Percentiles rank a stretch among this genome's conserved stretches.
phyloP scores from a whole-genome alignment of 75 land plant species.

The Azolla pinnata region DNA sequence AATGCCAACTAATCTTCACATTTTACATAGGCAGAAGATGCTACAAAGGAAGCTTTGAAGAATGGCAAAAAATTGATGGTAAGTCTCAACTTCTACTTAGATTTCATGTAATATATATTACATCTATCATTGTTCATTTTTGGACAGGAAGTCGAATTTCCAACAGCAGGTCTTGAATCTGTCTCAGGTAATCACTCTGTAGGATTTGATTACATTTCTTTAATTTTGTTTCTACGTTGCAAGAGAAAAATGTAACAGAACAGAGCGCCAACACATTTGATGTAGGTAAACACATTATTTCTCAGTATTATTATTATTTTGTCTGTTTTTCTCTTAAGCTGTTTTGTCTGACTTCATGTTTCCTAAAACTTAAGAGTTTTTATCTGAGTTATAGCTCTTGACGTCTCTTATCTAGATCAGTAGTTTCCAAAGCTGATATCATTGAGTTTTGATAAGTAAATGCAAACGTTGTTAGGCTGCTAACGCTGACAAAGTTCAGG shows the following conservation, averaged over 20 bases:
- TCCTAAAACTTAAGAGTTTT: neutral
- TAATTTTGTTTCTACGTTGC: conserved; percentile 5
- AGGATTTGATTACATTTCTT: conserved; percentile 5
- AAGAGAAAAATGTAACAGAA: neutral
- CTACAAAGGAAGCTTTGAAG: conserved; percentile 61
- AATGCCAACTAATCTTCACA: neutral
- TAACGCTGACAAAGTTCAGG: no score
- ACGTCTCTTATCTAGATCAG: neutral
- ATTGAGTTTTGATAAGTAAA: neutral
- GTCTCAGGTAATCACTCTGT: conserved; percentile 64
- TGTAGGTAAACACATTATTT: no score
- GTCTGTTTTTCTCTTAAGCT: no score
- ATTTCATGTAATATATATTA: conserved; percentile 2
- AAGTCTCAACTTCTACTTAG: conserved; percentile 13
- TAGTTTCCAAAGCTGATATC: neutral
- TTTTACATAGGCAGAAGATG: conserved; percentile 50
- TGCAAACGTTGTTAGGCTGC: neutral
- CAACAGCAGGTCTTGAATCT: conserved; percentile 78
- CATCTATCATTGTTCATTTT: neutral
- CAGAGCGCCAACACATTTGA: no score
- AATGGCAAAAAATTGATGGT: conserved; percentile 74
- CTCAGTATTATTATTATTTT: no score
- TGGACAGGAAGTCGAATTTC: conserved; percentile 86
- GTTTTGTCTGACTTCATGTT: neutral
- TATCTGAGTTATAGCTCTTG: neutral